Evolutionary conservation across 129 eudicot species (phyloP).

Genomic region (Chrysanthemum lavandulifolium): DNA sequence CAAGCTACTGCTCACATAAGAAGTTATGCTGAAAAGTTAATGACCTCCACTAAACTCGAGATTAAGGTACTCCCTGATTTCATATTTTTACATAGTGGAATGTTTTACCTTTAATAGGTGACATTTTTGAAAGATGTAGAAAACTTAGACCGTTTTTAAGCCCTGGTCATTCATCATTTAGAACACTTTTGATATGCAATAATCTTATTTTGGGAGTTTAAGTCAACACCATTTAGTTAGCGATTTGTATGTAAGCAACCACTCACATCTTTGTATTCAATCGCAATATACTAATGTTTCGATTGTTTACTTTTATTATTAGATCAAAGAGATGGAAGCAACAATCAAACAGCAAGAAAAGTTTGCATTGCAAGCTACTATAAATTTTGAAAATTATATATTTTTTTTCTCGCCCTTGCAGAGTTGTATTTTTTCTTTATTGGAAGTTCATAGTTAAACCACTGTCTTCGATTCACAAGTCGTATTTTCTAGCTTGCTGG

Average conservation of each 20-base stretch:
- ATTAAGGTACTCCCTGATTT: conserved; percentile 51
- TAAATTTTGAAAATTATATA: conserved; percentile 60
- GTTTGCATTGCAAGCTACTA: conserved; percentile 67
- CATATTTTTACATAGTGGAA: neutral
- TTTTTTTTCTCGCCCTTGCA: conserved; percentile 1
- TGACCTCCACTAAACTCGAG: conserved; percentile 68
- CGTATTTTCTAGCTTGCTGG: conserved; percentile 43
- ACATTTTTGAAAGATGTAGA: neutral
- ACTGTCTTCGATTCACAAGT: neutral
- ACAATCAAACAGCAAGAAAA: conserved; percentile 71
- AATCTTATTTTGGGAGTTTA: neutral
- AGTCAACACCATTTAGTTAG: neutral
- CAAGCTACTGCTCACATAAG: conserved; percentile 72
- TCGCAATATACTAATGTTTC: conserved; percentile 7
- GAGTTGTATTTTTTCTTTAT: neutral
- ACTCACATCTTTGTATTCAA: neutral
- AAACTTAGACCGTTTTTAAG: conserved; percentile 13
- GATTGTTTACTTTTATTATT: conserved; percentile 14
- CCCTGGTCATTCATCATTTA: conserved; percentile 1
- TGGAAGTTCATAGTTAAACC: neutral
- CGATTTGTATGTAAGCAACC: conserved; percentile 13
- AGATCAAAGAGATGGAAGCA: conserved; percentile 85
- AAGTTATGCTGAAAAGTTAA: conserved; percentile 57
- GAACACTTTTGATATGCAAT: neutral
- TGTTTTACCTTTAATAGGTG: neutral